phyloP scores from a whole-genome alignment of 2,329 filamentous ascomycete genomes.

The Chaetoscypha palmicola region DNA sequence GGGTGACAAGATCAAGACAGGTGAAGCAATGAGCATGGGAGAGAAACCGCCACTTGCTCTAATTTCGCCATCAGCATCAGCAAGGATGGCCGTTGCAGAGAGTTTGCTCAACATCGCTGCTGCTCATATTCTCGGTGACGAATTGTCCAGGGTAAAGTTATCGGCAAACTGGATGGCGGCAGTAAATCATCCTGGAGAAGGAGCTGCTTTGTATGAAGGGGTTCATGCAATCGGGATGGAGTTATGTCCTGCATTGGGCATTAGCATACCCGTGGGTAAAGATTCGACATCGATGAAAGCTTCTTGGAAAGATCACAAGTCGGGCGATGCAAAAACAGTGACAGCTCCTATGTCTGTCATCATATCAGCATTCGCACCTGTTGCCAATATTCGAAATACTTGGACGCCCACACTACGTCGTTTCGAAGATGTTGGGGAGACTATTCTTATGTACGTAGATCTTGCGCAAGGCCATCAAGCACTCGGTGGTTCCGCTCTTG shows the following conservation, averaged over 20 bases:
- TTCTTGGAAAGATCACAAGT: slow-evolving; percentile 72
- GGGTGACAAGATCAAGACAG: slow-evolving; percentile 61
- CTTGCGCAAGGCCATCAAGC: slow-evolving; percentile 74
- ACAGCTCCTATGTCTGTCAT: slow-evolving; percentile 87
- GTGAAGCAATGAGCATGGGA: slow-evolving; percentile 97
- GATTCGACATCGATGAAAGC: slow-evolving; percentile 99
- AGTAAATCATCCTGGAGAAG: slow-evolving; percentile 87
- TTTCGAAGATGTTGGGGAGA: slow-evolving; percentile 81
- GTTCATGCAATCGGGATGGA: slow-evolving; percentile 91
- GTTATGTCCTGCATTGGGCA: slow-evolving; percentile 79
- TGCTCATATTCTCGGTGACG: slow-evolving; percentile 58
- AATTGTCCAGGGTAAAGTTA: slow-evolving; percentile 69
- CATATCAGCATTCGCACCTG: slow-evolving; percentile 83
- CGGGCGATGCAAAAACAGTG: slow-evolving; percentile 68
- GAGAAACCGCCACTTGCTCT: slow-evolving; percentile 85
- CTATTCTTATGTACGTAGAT: slow-evolving; percentile 83
- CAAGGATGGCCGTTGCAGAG: slow-evolving; percentile 93
- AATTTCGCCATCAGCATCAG: slow-evolving; percentile 83
- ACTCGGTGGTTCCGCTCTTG: slow-evolving; percentile 83
- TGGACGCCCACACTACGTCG: slow-evolving; percentile 89
- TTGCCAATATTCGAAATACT: slow-evolving; percentile 74
- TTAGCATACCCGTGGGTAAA: slow-evolving; percentile 94
- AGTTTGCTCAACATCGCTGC: slow-evolving; percentile 89
- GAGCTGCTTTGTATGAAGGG: slow-evolving; percentile 85
- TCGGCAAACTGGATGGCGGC: slow-evolving; percentile 99